Conservation (phyloP, 495 filamentous ascomycete species). For the Jackrogersella multiformis region DNA sequence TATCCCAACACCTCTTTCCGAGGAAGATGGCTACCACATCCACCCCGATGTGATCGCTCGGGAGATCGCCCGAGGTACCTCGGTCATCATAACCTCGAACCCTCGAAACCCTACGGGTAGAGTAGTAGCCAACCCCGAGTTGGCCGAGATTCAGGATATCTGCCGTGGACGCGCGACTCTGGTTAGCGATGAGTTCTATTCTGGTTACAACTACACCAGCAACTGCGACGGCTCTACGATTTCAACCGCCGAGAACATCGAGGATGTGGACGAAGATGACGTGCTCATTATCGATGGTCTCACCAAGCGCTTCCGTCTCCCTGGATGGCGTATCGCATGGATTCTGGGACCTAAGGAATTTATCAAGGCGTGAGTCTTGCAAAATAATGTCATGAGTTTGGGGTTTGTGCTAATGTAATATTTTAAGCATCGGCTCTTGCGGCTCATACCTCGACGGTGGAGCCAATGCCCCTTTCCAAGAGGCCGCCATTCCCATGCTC, state of each 20-base stretch:
- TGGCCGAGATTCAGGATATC: slow-evolving; percentile 89
- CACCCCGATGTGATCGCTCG: slow-evolving; percentile 90
- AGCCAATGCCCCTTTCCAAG: slow-evolving; percentile 93
- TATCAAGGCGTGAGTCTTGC: slow-evolving; percentile 72
- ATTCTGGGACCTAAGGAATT: slow-evolving; percentile 96
- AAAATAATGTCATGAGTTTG: neutral
- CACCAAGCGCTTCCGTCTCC: slow-evolving; percentile 95
- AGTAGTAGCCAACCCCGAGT: slow-evolving; percentile 79
- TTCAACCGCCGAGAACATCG: slow-evolving; percentile 84
- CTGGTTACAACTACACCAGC: slow-evolving; percentile 92
- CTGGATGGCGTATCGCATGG: slow-evolving; percentile 97
- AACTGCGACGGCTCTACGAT: slow-evolving; percentile 90
- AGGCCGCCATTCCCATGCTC: slow-evolving; percentile 91
- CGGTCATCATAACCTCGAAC: slow-evolving; percentile 94
- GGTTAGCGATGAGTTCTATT: slow-evolving; percentile 97
- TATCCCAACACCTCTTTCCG: slow-evolving; percentile 84
- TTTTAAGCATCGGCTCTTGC: slow-evolving; percentile 77
- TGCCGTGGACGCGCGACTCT: slow-evolving; percentile 89
- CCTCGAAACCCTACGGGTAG: slow-evolving; percentile 95
- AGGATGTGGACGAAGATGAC: slow-evolving; percentile 71
- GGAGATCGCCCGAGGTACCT: slow-evolving; percentile 86
- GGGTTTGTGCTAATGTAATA: slow-evolving; percentile 8
- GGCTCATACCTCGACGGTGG: slow-evolving; percentile 97
- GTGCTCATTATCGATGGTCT: slow-evolving; percentile 95
- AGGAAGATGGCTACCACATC: slow-evolving; percentile 88